These are phyloP conservation scores for Aspergillus tubingensis DNA, from an alignment of 2,329 filamentous ascomycete genomes.

Conservation along the genomic window DNA sequence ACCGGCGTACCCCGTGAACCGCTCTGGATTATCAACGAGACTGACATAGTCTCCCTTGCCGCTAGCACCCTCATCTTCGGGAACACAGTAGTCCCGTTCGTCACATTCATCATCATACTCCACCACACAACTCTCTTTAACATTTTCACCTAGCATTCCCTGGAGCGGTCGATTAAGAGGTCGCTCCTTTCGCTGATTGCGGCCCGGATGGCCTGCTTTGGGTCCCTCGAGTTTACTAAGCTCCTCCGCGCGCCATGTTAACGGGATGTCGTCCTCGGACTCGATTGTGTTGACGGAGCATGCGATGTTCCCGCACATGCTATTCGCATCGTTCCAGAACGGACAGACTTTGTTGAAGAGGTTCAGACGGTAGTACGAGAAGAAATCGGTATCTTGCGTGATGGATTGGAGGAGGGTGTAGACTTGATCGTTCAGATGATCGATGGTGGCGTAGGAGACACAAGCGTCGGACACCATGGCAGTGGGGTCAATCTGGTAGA, in stretches of 20 bases:
- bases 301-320: conserved; percentile 95
- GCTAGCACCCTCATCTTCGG: conserved; percentile 84
- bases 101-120: conserved; percentile 98
- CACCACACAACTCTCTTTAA: conserved; percentile 93
- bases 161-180: conserved; percentile 71
- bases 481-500: conserved; percentile 74
- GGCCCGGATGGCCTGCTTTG: conserved; percentile 83
- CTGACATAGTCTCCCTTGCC: conserved; percentile 96
- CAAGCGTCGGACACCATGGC: conserved; percentile 92
- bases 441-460: conserved; percentile 88
- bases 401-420: conserved; percentile 77
- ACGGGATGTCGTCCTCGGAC: conserved; percentile 89
- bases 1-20: conserved; percentile 92
- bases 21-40: conserved; percentile 86
- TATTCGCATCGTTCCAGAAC: conserved; percentile 91
- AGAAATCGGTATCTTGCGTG: conserved; percentile 90
- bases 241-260: conserved; percentile 87
- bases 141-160: conserved; percentile 78
- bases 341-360: conserved; percentile 93
- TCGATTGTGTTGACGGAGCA: conserved; percentile 95
- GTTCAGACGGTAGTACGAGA: conserved; percentile 94
- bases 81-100: conserved; percentile 93
- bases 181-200: conserved; percentile 69
- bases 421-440: conserved; percentile 75
- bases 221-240: conserved; percentile 90